A percentile compares a stretch with the other conserved stretches of the same genome.
These are phyloP conservation scores for Trichoderma breve DNA, from an alignment of 2,329 filamentous ascomycete species.

Conservation along the genomic window DNA sequence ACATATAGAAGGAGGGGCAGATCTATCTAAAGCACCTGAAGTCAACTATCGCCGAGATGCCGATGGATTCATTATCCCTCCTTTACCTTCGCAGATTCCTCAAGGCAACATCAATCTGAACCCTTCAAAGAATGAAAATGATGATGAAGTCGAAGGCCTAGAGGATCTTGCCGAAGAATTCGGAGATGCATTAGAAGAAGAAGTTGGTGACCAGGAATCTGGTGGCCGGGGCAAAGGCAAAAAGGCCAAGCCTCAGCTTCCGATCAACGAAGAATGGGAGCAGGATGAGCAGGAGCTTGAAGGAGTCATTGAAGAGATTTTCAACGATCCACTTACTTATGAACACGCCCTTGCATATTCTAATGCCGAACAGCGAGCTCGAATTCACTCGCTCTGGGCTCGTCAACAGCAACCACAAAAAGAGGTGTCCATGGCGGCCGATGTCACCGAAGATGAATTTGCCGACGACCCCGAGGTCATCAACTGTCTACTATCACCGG, in stretches of 20 bases:
- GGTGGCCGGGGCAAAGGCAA: conserved; percentile 26
- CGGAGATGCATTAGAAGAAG: conserved; percentile 40
- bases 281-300: conserved; percentile 64
- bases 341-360: conserved; percentile 59
- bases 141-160: conserved; percentile 33
- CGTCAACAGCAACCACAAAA: conserved; percentile 48
- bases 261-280: conserved; percentile 62
- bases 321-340: conserved; percentile 59
- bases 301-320: conserved; percentile 66
- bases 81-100: conserved; percentile 42
- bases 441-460: conserved; percentile 79
- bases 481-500: conserved; percentile 70
- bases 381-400: conserved; percentile 52
- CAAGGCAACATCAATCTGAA: conserved; percentile 32
- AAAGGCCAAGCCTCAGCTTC: conserved; percentile 44
- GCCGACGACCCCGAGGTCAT: conserved; percentile 84
- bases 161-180: conserved; percentile 46
- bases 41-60: conserved; percentile 53
- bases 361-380: conserved; percentile 54
- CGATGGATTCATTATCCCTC: conserved; percentile 67
- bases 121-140: conserved; percentile 18
- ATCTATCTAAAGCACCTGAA: conserved; percentile 36
- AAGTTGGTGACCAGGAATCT: conserved; percentile 25
- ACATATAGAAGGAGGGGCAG: conserved; percentile 33
- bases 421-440: conserved; percentile 56